Conservation (phyloP, 192 early-diverging fungal species). For the Haplosporangium gracile region DNA sequence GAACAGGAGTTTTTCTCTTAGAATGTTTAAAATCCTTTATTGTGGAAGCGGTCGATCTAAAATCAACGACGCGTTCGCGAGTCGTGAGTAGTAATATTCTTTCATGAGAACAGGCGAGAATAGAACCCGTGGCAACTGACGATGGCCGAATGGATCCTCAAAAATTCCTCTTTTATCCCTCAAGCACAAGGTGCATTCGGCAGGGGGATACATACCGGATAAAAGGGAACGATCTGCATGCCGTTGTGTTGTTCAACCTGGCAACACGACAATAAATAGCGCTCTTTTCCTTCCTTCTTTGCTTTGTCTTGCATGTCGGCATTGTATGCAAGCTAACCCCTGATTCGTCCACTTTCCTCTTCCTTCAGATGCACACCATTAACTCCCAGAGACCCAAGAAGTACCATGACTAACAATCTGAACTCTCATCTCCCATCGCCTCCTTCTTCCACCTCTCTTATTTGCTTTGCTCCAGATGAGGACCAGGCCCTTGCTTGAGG, state of each 20-base stretch:
- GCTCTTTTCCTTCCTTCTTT: not conserved
- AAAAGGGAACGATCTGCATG: not conserved
- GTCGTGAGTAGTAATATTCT: too few species aligned
- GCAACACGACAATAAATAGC: not conserved
- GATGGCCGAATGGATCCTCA: too few species aligned
- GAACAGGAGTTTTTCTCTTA: too few species aligned
- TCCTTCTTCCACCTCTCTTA: not conserved
- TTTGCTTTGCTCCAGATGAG: not conserved
- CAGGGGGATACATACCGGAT: not conserved
- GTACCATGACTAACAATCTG: slow-evolving; percentile 2
- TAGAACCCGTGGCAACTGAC: not conserved
- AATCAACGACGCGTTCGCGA: too few species aligned
- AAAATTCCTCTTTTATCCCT: not conserved
- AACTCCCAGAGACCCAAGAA: not conserved
- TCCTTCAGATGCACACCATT: not conserved
- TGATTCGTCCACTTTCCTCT: not conserved
- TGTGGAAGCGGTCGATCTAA: too few species aligned
- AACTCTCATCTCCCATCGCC: not conserved
- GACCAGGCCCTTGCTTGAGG: not conserved
- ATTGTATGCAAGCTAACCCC: not conserved
- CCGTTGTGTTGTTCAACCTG: not conserved
- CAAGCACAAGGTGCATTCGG: not conserved
- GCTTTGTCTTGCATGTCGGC: not conserved
- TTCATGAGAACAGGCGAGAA: too few species aligned
- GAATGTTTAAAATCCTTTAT: too few species aligned